Evolutionary conservation across 164 flowering plant species (phyloP), one percentile per base, ranked within the genome.

Genomic region (Magnolia kwangsiensis): DNA sequence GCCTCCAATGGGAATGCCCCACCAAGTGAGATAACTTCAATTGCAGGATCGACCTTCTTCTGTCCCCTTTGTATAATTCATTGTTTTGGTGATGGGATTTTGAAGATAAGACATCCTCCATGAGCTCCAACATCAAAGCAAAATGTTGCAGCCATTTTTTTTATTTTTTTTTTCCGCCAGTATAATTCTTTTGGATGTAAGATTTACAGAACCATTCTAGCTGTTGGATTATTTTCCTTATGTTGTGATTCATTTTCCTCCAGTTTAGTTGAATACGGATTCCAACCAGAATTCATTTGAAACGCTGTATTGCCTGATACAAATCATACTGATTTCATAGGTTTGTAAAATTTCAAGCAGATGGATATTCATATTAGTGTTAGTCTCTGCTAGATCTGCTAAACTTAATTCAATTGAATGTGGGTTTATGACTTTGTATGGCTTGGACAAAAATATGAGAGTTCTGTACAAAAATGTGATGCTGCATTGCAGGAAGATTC

Each of bases 221-320:
- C 50, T 69, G 49, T 69, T 69, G 55, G 73, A 50, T 11, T 71
- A 49, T 71, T 71, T 69, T 37, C 24, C 50, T 29, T 20, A 37
- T 7, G 7, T 7, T 70, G 13, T 45, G 50, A 70, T 70, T 8
- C 72, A 70, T 70, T 70, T 71, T 50, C 27, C 59, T 50, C 27
- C 61, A 3, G 14, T 27, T 16, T 19, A 7, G 45, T 69, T 37
- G 27, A 66, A 37, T 13, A 37, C 19, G 8, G 20, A 69, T 69
- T 29, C 71, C 51, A 69, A 69, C 8, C 7, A 51, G 50, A 69
- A 69, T 69, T 27, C 21, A 69, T 69, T 29, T 11, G 18, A 37
- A 69, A 37, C 13, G 50, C 11, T 69, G 71, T 69, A 69, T 14
- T 69, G 14, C 14, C n/a, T 9, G 13, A 11, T 55, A 16, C 16